Percentiles rank a stretch among this genome's conserved stretches.
These are phyloP conservation scores for Suillus sp. DNA, from an alignment of 768 basidiomycete genomes.

Conservation along the genomic window DNA sequence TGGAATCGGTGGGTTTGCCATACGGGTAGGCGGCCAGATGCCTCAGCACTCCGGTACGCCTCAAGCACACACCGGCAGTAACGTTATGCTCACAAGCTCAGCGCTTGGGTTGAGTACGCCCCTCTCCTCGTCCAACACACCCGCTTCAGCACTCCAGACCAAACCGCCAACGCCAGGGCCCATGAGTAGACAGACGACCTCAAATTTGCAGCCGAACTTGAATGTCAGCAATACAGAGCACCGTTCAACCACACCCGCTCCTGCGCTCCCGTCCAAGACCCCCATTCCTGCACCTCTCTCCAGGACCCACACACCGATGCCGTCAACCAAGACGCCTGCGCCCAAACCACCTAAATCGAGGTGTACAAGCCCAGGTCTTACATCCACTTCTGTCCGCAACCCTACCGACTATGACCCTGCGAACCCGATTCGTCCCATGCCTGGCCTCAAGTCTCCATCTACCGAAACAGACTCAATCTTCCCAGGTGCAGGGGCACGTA, in stretches of 20 bases:
- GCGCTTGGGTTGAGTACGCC: neutral
- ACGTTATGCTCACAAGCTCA: neutral
- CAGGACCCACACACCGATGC: neutral
- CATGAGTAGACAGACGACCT: neutral
- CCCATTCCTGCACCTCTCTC: neutral
- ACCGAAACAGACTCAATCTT: neutral
- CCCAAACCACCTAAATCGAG: neutral
- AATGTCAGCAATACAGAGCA: neutral
- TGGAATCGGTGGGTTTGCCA: neutral
- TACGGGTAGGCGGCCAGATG: neutral
- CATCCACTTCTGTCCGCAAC: constrained; percentile 10
- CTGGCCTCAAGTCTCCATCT: constrained; percentile 5
- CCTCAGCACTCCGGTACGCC: neutral
- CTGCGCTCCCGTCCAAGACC: neutral
- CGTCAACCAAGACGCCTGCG: neutral
- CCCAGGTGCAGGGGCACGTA: neutral
- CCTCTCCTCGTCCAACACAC: neutral
- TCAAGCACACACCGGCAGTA: neutral
- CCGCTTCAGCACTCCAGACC: neutral
- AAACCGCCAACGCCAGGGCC: neutral
- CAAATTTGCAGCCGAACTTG: neutral
- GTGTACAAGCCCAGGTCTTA: neutral
- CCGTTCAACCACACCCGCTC: neutral
- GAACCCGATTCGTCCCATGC: constrained; percentile 5
- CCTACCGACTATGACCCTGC: constrained; percentile 6